phyloP scores from a whole-genome alignment of 805 yeast genomes.

The Saccharomycopsis oosterbeekiorum region DNA sequence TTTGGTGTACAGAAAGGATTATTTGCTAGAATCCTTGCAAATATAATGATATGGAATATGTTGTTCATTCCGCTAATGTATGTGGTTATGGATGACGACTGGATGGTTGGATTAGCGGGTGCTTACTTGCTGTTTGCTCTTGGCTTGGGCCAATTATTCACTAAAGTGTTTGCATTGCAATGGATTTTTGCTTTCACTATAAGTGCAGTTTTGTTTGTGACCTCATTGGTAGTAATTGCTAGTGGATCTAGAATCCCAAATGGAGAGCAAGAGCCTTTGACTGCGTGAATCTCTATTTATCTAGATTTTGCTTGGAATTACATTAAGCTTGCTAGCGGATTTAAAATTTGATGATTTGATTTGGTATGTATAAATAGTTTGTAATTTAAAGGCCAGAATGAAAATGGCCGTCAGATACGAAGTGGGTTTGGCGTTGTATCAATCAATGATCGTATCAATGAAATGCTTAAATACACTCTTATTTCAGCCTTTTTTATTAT shows the following conservation, averaged over 20 bases:
- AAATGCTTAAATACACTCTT: no score
- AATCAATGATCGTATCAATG: no score
- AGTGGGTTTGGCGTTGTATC: no score
- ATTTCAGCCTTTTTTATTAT: no score
- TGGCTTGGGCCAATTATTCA: conserved; percentile 60
- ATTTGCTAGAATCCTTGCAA: conserved; percentile 60
- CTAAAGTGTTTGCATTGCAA: conserved; percentile 65
- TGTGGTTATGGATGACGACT: conserved; percentile 55
- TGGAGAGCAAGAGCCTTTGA: not conserved
- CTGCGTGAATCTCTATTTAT: not conserved
- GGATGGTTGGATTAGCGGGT: conserved; percentile 54
- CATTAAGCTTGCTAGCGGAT: no score
- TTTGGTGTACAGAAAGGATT: conserved; percentile 46
- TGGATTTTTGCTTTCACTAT: conserved; percentile 77
- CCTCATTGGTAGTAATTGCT: conserved; percentile 39
- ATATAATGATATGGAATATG: conserved; percentile 70
- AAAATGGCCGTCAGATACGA: no score
- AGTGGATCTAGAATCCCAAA: not conserved
- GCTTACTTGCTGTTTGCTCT: conserved; percentile 53
- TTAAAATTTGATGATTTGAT: no score
- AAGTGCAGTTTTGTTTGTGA: conserved; percentile 43
- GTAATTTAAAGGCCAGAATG: no score
- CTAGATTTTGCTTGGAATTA: no score
- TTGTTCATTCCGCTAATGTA: conserved; percentile 52
- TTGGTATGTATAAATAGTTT: no score